A percentile compares a stretch with the other conserved stretches of the same genome.
phyloP scores from a whole-genome alignment of 352 stramenopile genomes.

The Phytophthora ramorum region DNA sequence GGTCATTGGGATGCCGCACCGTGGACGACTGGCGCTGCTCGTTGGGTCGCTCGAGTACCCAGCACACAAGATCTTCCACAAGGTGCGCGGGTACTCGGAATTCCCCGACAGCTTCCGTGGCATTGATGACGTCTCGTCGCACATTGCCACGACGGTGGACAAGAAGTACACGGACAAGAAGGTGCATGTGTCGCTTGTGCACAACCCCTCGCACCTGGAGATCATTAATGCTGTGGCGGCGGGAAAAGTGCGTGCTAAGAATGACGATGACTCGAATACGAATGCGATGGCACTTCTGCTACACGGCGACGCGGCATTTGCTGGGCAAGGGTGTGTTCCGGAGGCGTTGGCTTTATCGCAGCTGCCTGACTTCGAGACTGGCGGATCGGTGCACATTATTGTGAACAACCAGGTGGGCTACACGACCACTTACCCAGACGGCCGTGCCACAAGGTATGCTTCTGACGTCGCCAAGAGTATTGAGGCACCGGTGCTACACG shows the following conservation, averaged over 20 bases:
- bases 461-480: slow-evolving; percentile 88
- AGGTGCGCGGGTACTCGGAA: slow-evolving; percentile 79
- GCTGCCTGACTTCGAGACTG: slow-evolving; percentile 77
- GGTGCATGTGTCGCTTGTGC: slow-evolving; percentile 87
- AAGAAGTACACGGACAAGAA: slow-evolving; percentile 62
- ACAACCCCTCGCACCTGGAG: slow-evolving; percentile 90
- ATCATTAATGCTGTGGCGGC: slow-evolving; percentile 89
- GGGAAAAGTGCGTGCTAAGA: slow-evolving; percentile 87
- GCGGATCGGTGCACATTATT: slow-evolving; percentile 85
- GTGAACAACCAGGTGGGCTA: slow-evolving; percentile 93
- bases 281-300: slow-evolving; percentile 84
- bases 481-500: slow-evolving; percentile 86
- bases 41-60: slow-evolving; percentile 83
- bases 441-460: slow-evolving; percentile 82
- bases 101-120: slow-evolving; percentile 66
- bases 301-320: slow-evolving; percentile 90
- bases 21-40: slow-evolving; percentile 79
- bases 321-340: slow-evolving; percentile 83
- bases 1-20: slow-evolving; percentile 89
- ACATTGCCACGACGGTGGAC: slow-evolving; percentile 83
- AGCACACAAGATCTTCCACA: slow-evolving; percentile 85
- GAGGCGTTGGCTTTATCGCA: slow-evolving; percentile 82
- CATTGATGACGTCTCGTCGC: slow-evolving; percentile 87
- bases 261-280: slow-evolving; percentile 46
- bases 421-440: slow-evolving; percentile 86